Evolutionary conservation across 495 filamentous ascomycete species (phyloP).

Genomic region (Cercophora scortea): DNA sequence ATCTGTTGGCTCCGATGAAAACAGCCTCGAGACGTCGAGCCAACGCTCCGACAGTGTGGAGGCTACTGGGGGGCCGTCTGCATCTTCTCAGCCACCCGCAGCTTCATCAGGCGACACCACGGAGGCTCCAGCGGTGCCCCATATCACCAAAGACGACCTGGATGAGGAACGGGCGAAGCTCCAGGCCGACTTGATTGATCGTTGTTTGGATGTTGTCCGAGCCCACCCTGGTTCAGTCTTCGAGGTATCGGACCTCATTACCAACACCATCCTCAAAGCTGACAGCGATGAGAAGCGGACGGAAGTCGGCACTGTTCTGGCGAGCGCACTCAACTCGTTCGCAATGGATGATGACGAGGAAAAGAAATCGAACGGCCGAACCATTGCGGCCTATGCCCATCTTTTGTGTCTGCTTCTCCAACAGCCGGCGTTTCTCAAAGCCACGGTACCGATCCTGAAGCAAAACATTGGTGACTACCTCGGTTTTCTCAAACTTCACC

Average conservation of each 20-base stretch:
- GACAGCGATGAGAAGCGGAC: constrained; percentile 54
- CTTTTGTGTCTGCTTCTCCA: constrained; percentile 83
- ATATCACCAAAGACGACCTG: constrained; percentile 68
- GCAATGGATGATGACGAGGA: constrained; percentile 69
- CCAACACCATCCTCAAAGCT: constrained; percentile 63
- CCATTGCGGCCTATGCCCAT: constrained; percentile 85
- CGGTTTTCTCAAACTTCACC: constrained; percentile 69
- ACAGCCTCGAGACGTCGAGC: constrained; percentile 12
- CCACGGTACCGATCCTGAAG: constrained; percentile 66
- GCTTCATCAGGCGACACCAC: constrained; percentile 1
- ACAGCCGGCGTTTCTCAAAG: constrained; percentile 70
- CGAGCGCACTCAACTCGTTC: constrained; percentile 82
- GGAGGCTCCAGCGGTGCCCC: background rate
- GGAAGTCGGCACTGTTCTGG: constrained; percentile 74
- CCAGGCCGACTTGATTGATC: constrained; percentile 73
- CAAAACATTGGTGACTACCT: constrained; percentile 70
- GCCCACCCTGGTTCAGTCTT: constrained; percentile 84
- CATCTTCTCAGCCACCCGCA: constrained; percentile 2
- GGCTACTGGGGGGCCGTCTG: background rate
- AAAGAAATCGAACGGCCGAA: constrained; percentile 50
- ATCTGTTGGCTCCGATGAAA: constrained; percentile 16
- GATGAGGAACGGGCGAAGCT: constrained; percentile 68
- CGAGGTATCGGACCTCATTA: constrained; percentile 81
- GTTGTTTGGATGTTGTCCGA: constrained; percentile 81
- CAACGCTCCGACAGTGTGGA: constrained; percentile 7